Evolutionary conservation across 2,329 filamentous ascomycete genomes (phyloP), one percentile per base, ranked within the genome.

Genomic region (Diplodia corticola): DNA sequence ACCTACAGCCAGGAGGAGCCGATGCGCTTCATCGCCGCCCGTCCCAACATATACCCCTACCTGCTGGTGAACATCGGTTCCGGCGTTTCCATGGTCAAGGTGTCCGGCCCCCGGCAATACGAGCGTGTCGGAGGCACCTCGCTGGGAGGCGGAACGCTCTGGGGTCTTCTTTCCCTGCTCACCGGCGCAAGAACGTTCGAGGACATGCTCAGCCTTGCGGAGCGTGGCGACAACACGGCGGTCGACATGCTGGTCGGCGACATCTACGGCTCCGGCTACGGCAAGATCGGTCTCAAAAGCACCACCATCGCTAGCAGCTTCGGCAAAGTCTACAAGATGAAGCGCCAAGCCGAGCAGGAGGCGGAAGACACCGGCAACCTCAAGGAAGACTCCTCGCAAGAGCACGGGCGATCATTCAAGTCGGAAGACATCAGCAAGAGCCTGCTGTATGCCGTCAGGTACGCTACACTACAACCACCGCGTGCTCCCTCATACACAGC

Each of bases 201-300:
- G 77, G 93, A 97, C 72, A 99, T 99, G 95, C 84, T 99, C 40
- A 89, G 90, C 64, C 90, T 96, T 82, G 93, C 95, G 0, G 95
- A 95, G 69, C 85, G 88, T 37, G 95, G 95, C 28, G 95, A 99
- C 80, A 99, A 99, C 74, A 85, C 90, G 44, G 90, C 91, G 30
- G 95, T 99, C 10, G 95, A 99, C 76, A 93, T 99, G 89, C 84
- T 99, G 20, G 95, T 99, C 0, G 95, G 95, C 22, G 95, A 99
- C 77, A 99, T 99, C 61, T 99, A 99, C 78, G 95, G 95, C 67
- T 91, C 91, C 69, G 94, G 96, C 71, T 99, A 99, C 75, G 90
- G 88, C 76, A 97, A 97, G 80, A 98, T 99, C 67, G 95, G 95
- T 0, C 84, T 99, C 55, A 98, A 97, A 81, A 94, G 91, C 79